Evolutionary conservation across 164 flowering plant species (phyloP), one percentile per base, ranked within the genome.

Genomic region (Vitis riparia): DNA sequence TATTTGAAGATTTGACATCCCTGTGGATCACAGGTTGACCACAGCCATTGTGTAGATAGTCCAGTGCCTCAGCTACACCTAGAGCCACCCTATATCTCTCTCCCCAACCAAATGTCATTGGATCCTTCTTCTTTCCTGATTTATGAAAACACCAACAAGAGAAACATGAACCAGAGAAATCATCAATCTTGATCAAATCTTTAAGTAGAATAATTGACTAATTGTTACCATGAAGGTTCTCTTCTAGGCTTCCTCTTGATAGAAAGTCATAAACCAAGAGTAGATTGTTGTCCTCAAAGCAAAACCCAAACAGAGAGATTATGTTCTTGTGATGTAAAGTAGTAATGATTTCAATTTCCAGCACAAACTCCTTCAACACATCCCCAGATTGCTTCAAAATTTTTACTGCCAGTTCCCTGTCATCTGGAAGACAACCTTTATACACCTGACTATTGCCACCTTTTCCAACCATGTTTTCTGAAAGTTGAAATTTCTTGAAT

Each of bases 371-470:
- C 63, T 85, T 80, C 69, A 88, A 48, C 5, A 80, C 84, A 74
- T 91, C 86, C 68, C 78, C 88, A 27, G 95, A 89, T 58, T 88
- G 85, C 77, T 93, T 93, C 76, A 96, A 80, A 66, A 88, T 83
- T 72, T 96, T 96, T 72, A 96, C 97, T 0, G 99, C 99, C 70
- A 96, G 66, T 75, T 96, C 90, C 74, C 82, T 87, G 49, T 96
- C 94, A 78, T 86, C 92, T 8, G 95, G 86, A 70, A 96, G 88
- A 73, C 65, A 74, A 10, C 99, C 97, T 80, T 67, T 85, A 74
- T 89, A 96, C 71, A 96, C 99, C 68, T 68, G 71, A 74, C 99
- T 91, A 68, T 83, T 88, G 7, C 99, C 99, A 65, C 99, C 99
- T 78, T 76, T 91, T 3, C 99, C 99, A 72, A 96, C 82, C 87